phyloP scores from a whole-genome alignment of 345 rosid species.

The Psidium guajava region DNA sequence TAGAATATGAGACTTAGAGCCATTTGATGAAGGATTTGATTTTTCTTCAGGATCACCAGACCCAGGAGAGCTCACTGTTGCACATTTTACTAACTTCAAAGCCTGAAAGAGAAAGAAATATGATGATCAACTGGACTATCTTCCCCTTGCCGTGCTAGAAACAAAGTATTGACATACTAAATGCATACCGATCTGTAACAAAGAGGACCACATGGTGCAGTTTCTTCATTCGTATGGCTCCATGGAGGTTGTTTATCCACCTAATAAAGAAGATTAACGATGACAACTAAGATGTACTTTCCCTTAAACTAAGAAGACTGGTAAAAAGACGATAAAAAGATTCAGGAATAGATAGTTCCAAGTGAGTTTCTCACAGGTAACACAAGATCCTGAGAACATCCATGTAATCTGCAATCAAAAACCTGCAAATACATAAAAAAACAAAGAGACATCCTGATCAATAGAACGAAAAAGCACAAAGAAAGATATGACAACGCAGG shows the following conservation, averaged over 20 bases:
- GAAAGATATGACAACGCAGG: background rate
- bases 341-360: constrained; percentile 7
- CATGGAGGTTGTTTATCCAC: constrained; percentile 74
- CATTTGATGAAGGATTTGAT: constrained; percentile 42
- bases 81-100: constrained; percentile 44
- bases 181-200: constrained; percentile 63
- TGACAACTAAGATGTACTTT: background rate
- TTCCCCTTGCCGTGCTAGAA: background rate
- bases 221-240: constrained; percentile 53
- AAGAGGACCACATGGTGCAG: constrained; percentile 61
- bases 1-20: constrained; percentile 23
- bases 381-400: constrained; percentile 97
- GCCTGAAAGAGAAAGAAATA: constrained; percentile 28
- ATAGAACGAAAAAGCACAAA: background rate
- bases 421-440: constrained; percentile 44
- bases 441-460: background rate
- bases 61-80: constrained; percentile 14
- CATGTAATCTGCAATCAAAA: constrained; percentile 96
- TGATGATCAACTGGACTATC: background rate
- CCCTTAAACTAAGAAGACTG: background rate
- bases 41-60: constrained; percentile 39
- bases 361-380: constrained; percentile 65
- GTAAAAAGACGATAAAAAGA: background rate
- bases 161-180: background rate
- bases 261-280: constrained; percentile 16